Base-by-base conservation (phyloP, 2,329 filamentous ascomycete genomes). In the Aureobasidium subglaciale region DNA sequence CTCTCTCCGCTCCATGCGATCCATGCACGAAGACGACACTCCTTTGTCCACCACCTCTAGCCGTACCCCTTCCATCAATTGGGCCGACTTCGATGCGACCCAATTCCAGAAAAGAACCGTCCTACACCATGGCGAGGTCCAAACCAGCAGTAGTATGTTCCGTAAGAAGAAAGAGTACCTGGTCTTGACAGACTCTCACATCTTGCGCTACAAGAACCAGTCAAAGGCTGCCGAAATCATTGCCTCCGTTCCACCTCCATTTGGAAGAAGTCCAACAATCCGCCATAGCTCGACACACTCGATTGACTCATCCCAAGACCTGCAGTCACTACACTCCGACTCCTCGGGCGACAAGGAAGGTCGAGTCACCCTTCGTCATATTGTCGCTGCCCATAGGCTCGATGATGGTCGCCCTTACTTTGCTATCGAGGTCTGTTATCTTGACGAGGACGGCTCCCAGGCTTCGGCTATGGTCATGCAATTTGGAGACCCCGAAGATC, bases 81-180 rank as follows among this genome's bases (percentile, higher is more conserved):
- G 66, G 56, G 63, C 65, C 45, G 65, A 79, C 27, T 55, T 59
- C 9, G 56, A 60, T 10, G 27, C 58, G 18, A 52, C 56, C 35
- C 59, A 63, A 62, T 58, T 62, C 49, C 55, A 64, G 55, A 59
- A 63, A 61, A 63, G 70, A 65, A 70, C 74, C 27, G 81, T 87
- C 18, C 69, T 87, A 34, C 78, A 84, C 59, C 81, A 87, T 70
- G 85, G 85, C 34, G 85, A 87, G 65, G 81, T 87, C 15, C 84
- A 88, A 68, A 87, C 82, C 11, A 83, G 82, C 46, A 84, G 80
- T 56, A 80, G 81, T 58, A 81, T 88, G 76, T 86, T 87, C 70
- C 76, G 84, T 66, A 87, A 86, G 71, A 86, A 84, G 71, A 85
- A 79, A 68, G 84, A 88, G 66, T 88, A 86, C 63, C 72, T 88